phyloP scores from a whole-genome alignment of 1,284 basidiomycete species.

The Neonothopanus nambi region DNA sequence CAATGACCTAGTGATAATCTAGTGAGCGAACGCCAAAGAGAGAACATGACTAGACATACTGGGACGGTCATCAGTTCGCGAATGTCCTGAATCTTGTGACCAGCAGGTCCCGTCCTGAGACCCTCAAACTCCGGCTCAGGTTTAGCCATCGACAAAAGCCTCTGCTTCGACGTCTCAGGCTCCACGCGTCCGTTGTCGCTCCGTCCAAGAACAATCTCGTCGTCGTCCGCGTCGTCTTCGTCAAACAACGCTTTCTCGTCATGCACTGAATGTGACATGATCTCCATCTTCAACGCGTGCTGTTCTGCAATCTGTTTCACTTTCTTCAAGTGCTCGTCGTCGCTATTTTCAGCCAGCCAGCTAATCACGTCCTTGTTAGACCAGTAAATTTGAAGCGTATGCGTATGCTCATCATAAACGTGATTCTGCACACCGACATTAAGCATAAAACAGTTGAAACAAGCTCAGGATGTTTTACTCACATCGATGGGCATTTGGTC shows the following conservation, averaged over 20 bases:
- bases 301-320: constrained; percentile 88
- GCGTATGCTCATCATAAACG: constrained; percentile 90
- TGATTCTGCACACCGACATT: constrained; percentile 62
- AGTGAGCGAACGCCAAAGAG: not conserved
- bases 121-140: constrained; percentile 78
- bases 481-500: constrained; percentile 98
- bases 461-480: constrained; percentile 31
- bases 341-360: constrained; percentile 92
- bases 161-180: constrained; percentile 71
- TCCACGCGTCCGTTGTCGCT: constrained; percentile 42
- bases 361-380: constrained; percentile 88
- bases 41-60: constrained; percentile 45
- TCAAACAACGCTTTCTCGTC: constrained; percentile 90
- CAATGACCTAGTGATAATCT: constrained; percentile 65
- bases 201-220: constrained; percentile 79
- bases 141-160: constrained; percentile 73
- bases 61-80: constrained; percentile 88
- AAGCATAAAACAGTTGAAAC: constrained; percentile 6
- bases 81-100: constrained; percentile 93
- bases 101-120: constrained; percentile 64
- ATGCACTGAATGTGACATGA: constrained; percentile 74
- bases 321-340: constrained; percentile 91
- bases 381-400: constrained; percentile 92
- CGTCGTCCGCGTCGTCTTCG: constrained; percentile 76
- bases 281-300: constrained; percentile 85